A percentile compares a stretch with the other conserved stretches of the same genome.
phyloP scores from a whole-genome alignment of 108 stramenopile species.

The Stephanodiscus minutulus region DNA sequence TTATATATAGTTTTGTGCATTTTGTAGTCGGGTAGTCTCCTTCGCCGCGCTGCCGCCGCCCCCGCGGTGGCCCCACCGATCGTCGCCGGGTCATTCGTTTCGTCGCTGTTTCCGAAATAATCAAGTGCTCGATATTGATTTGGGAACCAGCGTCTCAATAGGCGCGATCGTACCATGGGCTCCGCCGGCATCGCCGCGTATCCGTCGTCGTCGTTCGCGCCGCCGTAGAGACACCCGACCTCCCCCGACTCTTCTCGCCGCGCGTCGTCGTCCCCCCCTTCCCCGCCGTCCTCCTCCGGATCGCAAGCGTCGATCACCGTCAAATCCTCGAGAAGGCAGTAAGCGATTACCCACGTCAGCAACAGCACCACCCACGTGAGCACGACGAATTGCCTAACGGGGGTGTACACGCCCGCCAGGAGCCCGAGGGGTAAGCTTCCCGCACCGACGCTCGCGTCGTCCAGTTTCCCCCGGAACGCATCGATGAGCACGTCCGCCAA shows the following conservation, averaged over 20 bases:
- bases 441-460: conserved; percentile 8
- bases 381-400: conserved; percentile 39
- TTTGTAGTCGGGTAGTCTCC: conserved; percentile 19
- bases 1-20: conserved; percentile 18
- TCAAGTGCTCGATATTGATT: conserved; percentile 10
- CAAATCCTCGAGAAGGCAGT: conserved; percentile 31
- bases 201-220: neutral
- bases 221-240: neutral
- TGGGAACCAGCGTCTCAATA: conserved; percentile 22
- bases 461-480: conserved; percentile 19
- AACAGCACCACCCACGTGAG: conserved; percentile 32
- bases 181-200: neutral
- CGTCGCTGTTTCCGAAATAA: conserved; percentile 11
- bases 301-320: conserved; percentile 40
- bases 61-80: neutral
- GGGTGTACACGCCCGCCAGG: conserved; percentile 31
- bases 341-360: conserved; percentile 29
- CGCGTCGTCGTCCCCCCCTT: too few species aligned
- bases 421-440: too few species aligned
- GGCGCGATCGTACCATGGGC: conserved; percentile 21
- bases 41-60: too few species aligned
- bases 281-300: conserved; percentile 34
- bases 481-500: conserved; percentile 33
- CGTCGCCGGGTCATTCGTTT: neutral
- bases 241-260: neutral